Evolutionary conservation across 192 early-diverging fungal species (phyloP).

Genomic region (Entomortierella lignicola): DNA sequence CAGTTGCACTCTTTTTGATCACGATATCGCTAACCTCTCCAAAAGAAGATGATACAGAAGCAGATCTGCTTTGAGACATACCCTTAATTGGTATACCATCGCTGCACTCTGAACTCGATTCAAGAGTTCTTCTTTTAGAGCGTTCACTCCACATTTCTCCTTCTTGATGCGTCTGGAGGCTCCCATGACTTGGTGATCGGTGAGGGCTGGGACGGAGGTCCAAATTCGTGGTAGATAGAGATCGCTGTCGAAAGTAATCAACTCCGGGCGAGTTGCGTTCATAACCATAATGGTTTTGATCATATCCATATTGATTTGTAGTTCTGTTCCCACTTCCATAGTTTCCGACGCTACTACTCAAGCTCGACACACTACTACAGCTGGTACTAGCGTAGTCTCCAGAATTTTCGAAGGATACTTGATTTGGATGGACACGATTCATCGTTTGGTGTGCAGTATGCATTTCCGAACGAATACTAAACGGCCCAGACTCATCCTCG

Average conservation of each 20-base stretch:
- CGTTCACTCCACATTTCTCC: conserved; percentile 2
- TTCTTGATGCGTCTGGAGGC: neutral
- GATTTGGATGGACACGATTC: conserved; percentile 42
- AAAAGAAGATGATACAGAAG: neutral
- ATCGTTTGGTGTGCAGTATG: conserved; percentile 39
- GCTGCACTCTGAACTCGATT: conserved; percentile 1
- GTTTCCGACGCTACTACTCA: conserved; percentile 16
- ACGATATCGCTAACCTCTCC: conserved; percentile 32
- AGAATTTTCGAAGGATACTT: conserved; percentile 4
- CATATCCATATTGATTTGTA: neutral
- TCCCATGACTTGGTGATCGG: neutral
- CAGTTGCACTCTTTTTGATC: conserved; percentile 53
- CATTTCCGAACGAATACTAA: neutral
- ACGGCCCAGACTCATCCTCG: neutral
- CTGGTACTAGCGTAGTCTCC: conserved; percentile 10
- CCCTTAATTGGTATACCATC: neutral
- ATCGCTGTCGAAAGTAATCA: conserved; percentile 37
- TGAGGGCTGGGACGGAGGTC: neutral
- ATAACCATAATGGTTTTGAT: neutral
- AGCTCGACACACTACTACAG: conserved; percentile 24
- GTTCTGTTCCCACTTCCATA: neutral
- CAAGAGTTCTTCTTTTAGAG: conserved; percentile 14
- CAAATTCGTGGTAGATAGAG: conserved; percentile 32
- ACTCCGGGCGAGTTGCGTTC: neutral
- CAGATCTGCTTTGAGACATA: neutral